These are phyloP conservation scores for Lachancea kluyveri DNA, from an alignment of 805 yeast species.

Conservation along the genomic window DNA sequence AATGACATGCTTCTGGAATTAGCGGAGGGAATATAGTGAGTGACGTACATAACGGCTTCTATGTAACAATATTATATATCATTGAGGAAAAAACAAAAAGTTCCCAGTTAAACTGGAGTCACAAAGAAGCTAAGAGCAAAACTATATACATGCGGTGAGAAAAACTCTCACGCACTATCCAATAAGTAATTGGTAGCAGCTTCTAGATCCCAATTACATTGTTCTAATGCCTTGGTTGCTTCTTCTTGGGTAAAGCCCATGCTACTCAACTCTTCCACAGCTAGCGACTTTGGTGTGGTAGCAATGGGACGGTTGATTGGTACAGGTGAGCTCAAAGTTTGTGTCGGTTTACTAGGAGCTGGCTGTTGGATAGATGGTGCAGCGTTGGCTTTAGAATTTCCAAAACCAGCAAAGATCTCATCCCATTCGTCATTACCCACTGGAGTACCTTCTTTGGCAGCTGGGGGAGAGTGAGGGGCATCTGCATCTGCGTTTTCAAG, in stretches of 20 bases:
- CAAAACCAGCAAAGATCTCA: slow-evolving; percentile 84
- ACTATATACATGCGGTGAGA: too few species aligned
- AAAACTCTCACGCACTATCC: slow-evolving; percentile 66
- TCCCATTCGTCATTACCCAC: slow-evolving; percentile 80
- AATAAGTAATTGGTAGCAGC: slow-evolving; percentile 82
- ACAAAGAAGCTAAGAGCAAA: too few species aligned
- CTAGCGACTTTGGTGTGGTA: slow-evolving; percentile 44
- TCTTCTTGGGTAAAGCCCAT: slow-evolving; percentile 79
- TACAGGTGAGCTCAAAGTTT: slow-evolving; percentile 1
- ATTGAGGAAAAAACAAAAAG: too few species aligned
- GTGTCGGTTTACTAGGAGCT: slow-evolving; percentile 6
- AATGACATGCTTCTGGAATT: slow-evolving; percentile 25
- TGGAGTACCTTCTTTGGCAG: slow-evolving; percentile 8
- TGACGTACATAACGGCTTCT: too few species aligned
- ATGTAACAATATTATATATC: too few species aligned
- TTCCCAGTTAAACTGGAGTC: too few species aligned
- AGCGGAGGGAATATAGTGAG: slow-evolving; percentile 9
- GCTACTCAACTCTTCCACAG: slow-evolving; percentile 72
- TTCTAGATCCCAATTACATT: slow-evolving; percentile 68
- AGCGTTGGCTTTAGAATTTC: slow-evolving; percentile 30
- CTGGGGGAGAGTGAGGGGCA: slow-evolving; percentile 3
- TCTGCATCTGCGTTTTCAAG: slow-evolving; percentile 5
- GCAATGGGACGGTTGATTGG: slow-evolving; percentile 31
- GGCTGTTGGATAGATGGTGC: slow-evolving; percentile 14
- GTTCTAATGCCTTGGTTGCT: slow-evolving; percentile 62